phyloP scores from a whole-genome alignment of 345 rosid genomes.

The Acer negundo region DNA sequence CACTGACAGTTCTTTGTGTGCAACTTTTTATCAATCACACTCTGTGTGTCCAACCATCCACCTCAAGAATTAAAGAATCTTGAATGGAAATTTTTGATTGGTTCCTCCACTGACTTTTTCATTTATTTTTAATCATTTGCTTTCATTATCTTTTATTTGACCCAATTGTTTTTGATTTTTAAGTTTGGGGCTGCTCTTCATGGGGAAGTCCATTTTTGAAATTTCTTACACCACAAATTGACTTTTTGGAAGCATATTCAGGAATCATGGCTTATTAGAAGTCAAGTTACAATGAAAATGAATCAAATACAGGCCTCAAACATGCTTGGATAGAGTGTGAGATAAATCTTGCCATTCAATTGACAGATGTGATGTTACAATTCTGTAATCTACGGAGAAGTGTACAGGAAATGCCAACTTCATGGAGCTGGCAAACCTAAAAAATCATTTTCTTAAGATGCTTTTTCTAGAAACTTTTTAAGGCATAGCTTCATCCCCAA shows the following conservation, averaged over 20 bases:
- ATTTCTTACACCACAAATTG: not conserved
- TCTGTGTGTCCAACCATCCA: conserved; percentile 3
- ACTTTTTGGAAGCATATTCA: not conserved
- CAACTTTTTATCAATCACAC: too few relatives aligned
- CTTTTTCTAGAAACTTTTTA: not conserved
- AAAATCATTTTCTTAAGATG: not conserved
- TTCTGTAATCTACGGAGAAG: not conserved
- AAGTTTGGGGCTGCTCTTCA: not conserved
- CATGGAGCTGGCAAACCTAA: not conserved
- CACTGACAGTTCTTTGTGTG: not conserved
- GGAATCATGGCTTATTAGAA: not conserved
- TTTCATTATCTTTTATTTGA: not conserved
- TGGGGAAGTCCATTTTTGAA: not conserved
- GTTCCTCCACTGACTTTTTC: not conserved
- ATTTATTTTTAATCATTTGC: not conserved
- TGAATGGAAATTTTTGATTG: not conserved
- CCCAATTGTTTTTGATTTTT: not conserved
- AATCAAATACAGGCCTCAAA: not conserved
- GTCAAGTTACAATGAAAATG: not conserved
- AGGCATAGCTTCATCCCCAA: too few relatives aligned
- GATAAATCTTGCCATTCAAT: not conserved
- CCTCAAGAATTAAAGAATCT: not conserved
- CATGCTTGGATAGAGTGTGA: not conserved
- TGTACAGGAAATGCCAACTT: conserved; percentile 3
- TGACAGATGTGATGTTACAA: not conserved